These are phyloP conservation scores for Bromus sterilis DNA, from an alignment of 176 grass and related monocot species.

Conservation along the genomic window DNA sequence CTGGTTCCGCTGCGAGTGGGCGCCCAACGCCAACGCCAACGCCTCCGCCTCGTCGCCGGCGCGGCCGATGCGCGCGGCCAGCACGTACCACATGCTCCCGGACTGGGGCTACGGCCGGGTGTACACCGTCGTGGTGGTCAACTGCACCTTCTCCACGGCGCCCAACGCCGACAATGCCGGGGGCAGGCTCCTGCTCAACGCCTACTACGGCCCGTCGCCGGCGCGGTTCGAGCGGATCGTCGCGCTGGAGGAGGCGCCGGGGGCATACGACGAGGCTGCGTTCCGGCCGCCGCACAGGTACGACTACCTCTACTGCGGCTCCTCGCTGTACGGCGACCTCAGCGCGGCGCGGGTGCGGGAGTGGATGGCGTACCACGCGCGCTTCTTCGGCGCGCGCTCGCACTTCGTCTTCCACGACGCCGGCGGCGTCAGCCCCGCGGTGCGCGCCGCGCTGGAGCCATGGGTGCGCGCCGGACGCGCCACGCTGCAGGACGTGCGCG, in stretches of 20 bases:
- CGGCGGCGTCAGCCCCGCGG: slow-evolving; percentile 47
- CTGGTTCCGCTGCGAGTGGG: slow-evolving; percentile 80
- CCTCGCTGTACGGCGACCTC: slow-evolving; percentile 68
- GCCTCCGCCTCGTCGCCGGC: not conserved
- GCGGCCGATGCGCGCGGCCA: slow-evolving; percentile 33
- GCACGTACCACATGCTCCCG: slow-evolving; percentile 80
- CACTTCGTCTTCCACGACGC: slow-evolving; percentile 98
- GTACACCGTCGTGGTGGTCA: slow-evolving; percentile 90
- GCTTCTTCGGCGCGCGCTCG: slow-evolving; percentile 66
- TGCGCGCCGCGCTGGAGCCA: slow-evolving; percentile 54
- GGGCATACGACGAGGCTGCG: slow-evolving; percentile 49
- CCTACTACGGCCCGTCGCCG: slow-evolving; percentile 48
- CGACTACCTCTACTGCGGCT: slow-evolving; percentile 95
- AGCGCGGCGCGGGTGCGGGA: slow-evolving; percentile 68
- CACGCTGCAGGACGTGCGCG: slow-evolving; percentile 90
- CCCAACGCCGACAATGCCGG: slow-evolving; percentile 75
- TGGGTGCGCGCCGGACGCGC: slow-evolving; percentile 81
- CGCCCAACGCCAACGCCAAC: not conserved
- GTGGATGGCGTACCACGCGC: slow-evolving; percentile 93
- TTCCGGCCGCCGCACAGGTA: slow-evolving; percentile 54
- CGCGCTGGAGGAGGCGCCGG: slow-evolving; percentile 58
- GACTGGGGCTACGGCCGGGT: slow-evolving; percentile 99
- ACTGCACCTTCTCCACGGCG: slow-evolving; percentile 69
- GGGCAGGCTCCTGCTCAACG: slow-evolving; percentile 60
- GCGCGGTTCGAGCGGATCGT: slow-evolving; percentile 53